A percentile compares a stretch with the other conserved stretches of the same genome.
These are phyloP conservation scores for Dothideomycetes sp. DNA, from an alignment of 2,329 filamentous ascomycete genomes.

Conservation along the genomic window DNA sequence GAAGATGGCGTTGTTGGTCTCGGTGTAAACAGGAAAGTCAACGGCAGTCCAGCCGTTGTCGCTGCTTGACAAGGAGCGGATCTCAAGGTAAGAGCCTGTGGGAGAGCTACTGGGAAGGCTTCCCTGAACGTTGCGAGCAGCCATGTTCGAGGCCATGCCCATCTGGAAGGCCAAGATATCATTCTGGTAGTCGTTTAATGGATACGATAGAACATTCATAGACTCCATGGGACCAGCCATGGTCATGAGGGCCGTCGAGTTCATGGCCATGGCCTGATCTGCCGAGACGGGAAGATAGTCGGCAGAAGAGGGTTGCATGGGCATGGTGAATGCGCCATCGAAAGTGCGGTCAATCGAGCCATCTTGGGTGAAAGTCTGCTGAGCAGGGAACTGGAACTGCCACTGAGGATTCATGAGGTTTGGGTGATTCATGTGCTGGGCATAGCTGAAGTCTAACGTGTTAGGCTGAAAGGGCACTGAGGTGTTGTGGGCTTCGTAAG, in stretches of 20 bases:
- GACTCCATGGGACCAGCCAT: constrained; percentile 35
- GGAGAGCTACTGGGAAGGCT: constrained; percentile 53
- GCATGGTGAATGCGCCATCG: constrained; percentile 30
- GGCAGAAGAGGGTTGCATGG: constrained; percentile 37
- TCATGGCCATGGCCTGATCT: constrained; percentile 28
- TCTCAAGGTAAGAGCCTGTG: constrained; percentile 73
- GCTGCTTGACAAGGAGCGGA: constrained; percentile 74
- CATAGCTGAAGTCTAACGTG: constrained; percentile 26
- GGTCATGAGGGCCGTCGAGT: constrained; percentile 32
- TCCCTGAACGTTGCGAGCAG: constrained; percentile 35
- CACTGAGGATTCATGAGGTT: constrained; percentile 30
- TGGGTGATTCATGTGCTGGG: constrained; percentile 18
- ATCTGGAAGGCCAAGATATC: constrained; percentile 46
- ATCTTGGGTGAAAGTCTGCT: constrained; percentile 24
- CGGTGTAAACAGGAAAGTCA: constrained; percentile 50
- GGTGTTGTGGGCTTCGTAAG: constrained; percentile 17
- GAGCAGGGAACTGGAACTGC: constrained; percentile 31
- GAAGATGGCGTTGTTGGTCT: constrained; percentile 59
- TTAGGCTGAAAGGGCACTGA: constrained; percentile 20
- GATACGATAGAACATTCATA: constrained; percentile 34
- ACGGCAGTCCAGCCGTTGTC: constrained; percentile 83
- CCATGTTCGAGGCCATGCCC: constrained; percentile 39
- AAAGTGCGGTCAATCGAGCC: constrained; percentile 30
- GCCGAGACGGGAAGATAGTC: constrained; percentile 38
- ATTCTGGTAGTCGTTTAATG: constrained; percentile 61